phyloP scores from a whole-genome alignment of 23 red algal genomes.

The Gracilaria gracilis region DNA sequence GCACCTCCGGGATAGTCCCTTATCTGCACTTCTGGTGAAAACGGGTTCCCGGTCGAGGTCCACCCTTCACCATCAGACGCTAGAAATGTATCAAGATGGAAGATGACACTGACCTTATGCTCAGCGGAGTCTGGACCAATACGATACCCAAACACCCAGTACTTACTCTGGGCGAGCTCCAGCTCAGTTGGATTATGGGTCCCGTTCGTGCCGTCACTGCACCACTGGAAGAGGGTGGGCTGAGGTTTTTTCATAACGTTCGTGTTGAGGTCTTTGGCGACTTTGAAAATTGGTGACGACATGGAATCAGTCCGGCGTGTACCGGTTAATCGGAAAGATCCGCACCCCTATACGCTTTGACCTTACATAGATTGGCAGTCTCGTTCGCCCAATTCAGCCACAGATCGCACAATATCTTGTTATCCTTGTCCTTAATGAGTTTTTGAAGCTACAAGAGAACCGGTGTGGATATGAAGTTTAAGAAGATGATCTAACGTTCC shows the following conservation, averaged over 20 bases:
- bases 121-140: slow-evolving; percentile 40
- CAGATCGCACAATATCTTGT: slow-evolving; percentile 1
- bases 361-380: slow-evolving; percentile 30
- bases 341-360: slow-evolving; percentile 19
- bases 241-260: slow-evolving; percentile 17
- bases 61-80: slow-evolving; percentile 29
- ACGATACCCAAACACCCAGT: slow-evolving; percentile 56
- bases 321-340: slow-evolving; percentile 21
- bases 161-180: background rate
- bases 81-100: slow-evolving; percentile 58
- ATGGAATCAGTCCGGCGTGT: slow-evolving; percentile 5
- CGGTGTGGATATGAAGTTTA: background rate
- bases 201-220: slow-evolving; percentile 11
- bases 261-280: slow-evolving; percentile 13
- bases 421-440: slow-evolving; percentile 11
- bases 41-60: too few species aligned
- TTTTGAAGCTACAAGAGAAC: background rate
- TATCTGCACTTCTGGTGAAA: background rate
- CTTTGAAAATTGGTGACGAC: background rate
- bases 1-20: slow-evolving; percentile 26
- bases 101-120: slow-evolving; percentile 33
- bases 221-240: slow-evolving; percentile 16
- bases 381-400: slow-evolving; percentile 34
- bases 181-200: slow-evolving; percentile 14
- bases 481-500: too few species aligned